Evolutionary conservation across 1,139 yeast species (phyloP).

Genomic region (Torulaspora pretoriensis): DNA sequence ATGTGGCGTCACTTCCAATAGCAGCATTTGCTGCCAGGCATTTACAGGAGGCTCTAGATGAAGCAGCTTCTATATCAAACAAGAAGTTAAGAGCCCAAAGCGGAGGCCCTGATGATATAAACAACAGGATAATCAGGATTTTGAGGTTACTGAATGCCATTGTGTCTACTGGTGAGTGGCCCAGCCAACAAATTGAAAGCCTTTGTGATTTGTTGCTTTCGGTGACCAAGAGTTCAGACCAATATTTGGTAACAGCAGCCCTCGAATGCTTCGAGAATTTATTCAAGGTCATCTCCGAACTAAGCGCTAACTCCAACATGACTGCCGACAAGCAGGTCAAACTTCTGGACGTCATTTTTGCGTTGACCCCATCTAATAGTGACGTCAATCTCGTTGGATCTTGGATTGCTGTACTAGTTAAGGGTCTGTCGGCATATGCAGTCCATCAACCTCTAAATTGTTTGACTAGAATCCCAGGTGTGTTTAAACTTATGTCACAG

Average conservation of each 20-base stretch:
- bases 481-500: slow-evolving; percentile 53
- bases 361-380: slow-evolving; percentile 72
- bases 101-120: slow-evolving; percentile 45
- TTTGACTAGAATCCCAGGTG: slow-evolving; percentile 50
- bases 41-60: slow-evolving; percentile 42
- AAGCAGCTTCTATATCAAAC: slow-evolving; percentile 40
- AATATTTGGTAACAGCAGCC: slow-evolving; percentile 73
- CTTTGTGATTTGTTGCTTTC: slow-evolving; percentile 74
- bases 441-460: slow-evolving; percentile 55
- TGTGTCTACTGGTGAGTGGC: slow-evolving; percentile 79
- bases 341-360: slow-evolving; percentile 68
- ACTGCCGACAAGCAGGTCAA: slow-evolving; percentile 57
- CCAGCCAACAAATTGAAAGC: slow-evolving; percentile 59
- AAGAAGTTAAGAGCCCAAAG: slow-evolving; percentile 35
- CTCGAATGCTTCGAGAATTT: slow-evolving; percentile 83
- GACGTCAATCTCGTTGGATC: slow-evolving; percentile 87
- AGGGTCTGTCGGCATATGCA: slow-evolving; percentile 71
- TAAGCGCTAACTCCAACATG: slow-evolving; percentile 29
- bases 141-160: slow-evolving; percentile 70
- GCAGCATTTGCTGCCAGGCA: slow-evolving; percentile 61
- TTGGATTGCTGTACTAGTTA: slow-evolving; percentile 93
- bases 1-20: slow-evolving; percentile 66
- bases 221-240: slow-evolving; percentile 79
- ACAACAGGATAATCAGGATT: slow-evolving; percentile 64
- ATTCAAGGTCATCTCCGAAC: slow-evolving; percentile 58